Evolutionary conservation across 1,284 basidiomycete genomes (phyloP).

Genomic region (Sparassis latifolia): DNA sequence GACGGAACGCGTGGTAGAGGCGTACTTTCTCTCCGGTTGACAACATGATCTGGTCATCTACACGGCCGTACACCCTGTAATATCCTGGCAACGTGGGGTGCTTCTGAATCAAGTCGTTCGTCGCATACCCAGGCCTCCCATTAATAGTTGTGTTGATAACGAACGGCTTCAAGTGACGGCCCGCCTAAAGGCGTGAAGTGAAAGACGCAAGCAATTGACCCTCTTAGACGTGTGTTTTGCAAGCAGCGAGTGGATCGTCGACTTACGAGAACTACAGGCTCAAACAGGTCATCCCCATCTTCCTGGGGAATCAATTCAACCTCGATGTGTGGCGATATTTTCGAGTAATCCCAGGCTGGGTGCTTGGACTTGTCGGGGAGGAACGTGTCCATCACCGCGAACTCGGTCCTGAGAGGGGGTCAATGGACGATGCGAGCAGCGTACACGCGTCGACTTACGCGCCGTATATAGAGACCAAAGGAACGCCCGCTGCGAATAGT

Average conservation of each 20-base stretch:
- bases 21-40: slow-evolving; percentile 48
- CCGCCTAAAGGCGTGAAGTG: too few species aligned
- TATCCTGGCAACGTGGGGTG: slow-evolving; percentile 38
- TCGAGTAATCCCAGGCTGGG: slow-evolving; percentile 3
- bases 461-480: slow-evolving; percentile 2
- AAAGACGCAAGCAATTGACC: too few species aligned
- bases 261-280: slow-evolving; percentile 4
- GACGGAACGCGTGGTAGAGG: neutral
- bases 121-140: slow-evolving; percentile 27
- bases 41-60: slow-evolving; percentile 20
- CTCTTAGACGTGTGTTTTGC: too few species aligned
- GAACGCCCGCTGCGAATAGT: slow-evolving; percentile 1
- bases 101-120: slow-evolving; percentile 36
- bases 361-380: neutral
- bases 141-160: slow-evolving; percentile 25
- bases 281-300: slow-evolving; percentile 1
- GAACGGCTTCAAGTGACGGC: slow-evolving; percentile 7
- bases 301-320: slow-evolving; percentile 1
- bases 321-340: neutral
- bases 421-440: too few species aligned
- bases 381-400: too few species aligned
- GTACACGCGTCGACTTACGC: neutral
- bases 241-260: neutral
- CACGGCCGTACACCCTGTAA: slow-evolving; percentile 40
- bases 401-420: too few species aligned